Percentiles rank a stretch among this genome's conserved stretches.
Conservation (phyloP, 345 rosid genomes). For the Arabis alpina region DNA sequence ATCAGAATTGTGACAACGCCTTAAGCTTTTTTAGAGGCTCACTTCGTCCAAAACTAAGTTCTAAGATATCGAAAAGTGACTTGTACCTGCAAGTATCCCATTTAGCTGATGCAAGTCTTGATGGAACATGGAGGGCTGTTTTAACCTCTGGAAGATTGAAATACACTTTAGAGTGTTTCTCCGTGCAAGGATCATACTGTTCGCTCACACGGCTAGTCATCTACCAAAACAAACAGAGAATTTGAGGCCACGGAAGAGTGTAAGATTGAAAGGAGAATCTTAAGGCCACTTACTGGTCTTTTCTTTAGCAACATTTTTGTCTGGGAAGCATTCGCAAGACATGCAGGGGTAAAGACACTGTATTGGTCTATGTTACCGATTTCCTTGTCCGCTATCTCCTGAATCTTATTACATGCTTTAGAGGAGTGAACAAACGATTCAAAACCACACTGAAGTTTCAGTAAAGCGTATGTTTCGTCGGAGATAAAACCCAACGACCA, state of each 20-base stretch:
- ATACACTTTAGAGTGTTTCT: slow-evolving; percentile 71
- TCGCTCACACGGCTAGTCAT: slow-evolving; percentile 60
- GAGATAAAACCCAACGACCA: slow-evolving; percentile 94
- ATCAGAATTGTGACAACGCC: slow-evolving; percentile 24
- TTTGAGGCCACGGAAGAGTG: too few species aligned
- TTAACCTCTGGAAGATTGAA: slow-evolving; percentile 90
- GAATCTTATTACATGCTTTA: slow-evolving; percentile 54
- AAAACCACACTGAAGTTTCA: slow-evolving; percentile 67
- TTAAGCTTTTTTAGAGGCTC: background rate
- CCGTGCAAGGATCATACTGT: slow-evolving; percentile 95
- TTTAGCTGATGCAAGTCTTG: slow-evolving; percentile 65
- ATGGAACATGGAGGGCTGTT: slow-evolving; percentile 70
- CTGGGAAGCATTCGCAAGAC: slow-evolving; percentile 61
- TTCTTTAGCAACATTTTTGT: slow-evolving; percentile 56
- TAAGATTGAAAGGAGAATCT: too few species aligned
- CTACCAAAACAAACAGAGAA: slow-evolving; percentile 53
- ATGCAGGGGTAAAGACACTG: slow-evolving; percentile 82
- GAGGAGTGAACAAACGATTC: slow-evolving; percentile 77
- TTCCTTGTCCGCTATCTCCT: slow-evolving; percentile 64
- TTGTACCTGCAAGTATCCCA: slow-evolving; percentile 94
- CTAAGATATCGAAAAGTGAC: background rate
- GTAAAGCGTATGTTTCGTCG: slow-evolving; percentile 71
- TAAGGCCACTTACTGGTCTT: slow-evolving; percentile 58
- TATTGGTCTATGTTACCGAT: slow-evolving; percentile 85
- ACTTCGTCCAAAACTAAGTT: background rate